Conservation (phyloP, 2,329 filamentous ascomycete genomes). For the Trichoderma sp. region DNA sequence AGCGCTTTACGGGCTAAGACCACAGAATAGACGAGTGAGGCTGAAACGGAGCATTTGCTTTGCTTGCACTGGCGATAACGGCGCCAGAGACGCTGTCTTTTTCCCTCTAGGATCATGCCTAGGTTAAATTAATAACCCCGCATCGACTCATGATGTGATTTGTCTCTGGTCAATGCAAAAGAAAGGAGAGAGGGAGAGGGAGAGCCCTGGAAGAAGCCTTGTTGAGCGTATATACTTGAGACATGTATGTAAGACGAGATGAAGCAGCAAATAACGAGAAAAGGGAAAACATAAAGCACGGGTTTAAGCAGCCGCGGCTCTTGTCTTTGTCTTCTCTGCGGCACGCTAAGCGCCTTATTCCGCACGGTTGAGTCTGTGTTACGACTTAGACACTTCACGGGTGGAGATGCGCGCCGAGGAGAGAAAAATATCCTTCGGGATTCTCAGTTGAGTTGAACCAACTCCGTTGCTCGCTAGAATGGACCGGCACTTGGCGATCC, state of each 20-base stretch:
- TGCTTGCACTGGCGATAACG: neutral
- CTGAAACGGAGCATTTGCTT: slow-evolving; percentile 1
- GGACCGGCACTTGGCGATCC: neutral
- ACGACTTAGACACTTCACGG: neutral
- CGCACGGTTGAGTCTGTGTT: neutral
- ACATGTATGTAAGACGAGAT: neutral
- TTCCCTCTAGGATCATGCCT: neutral
- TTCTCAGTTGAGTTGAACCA: neutral
- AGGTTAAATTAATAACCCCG: slow-evolving; percentile 1
- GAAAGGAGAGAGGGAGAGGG: neutral
- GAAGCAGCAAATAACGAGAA: too few relatives aligned
- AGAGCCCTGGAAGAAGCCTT: neutral
- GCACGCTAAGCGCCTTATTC: neutral
- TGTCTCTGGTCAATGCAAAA: neutral
- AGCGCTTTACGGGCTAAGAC: neutral
- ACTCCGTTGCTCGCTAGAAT: neutral
- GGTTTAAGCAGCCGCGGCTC: neutral
- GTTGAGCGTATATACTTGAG: neutral
- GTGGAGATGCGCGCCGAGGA: neutral
- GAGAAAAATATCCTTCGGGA: neutral
- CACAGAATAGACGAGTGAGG: neutral
- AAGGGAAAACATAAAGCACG: too few relatives aligned
- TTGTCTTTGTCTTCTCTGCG: neutral
- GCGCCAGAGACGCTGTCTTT: neutral
- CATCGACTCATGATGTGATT: neutral